Evolutionary conservation across 1,284 basidiomycete genomes (phyloP), one percentile per base, ranked within the genome.

Genomic region (Fomitiporia mediterranea): DNA sequence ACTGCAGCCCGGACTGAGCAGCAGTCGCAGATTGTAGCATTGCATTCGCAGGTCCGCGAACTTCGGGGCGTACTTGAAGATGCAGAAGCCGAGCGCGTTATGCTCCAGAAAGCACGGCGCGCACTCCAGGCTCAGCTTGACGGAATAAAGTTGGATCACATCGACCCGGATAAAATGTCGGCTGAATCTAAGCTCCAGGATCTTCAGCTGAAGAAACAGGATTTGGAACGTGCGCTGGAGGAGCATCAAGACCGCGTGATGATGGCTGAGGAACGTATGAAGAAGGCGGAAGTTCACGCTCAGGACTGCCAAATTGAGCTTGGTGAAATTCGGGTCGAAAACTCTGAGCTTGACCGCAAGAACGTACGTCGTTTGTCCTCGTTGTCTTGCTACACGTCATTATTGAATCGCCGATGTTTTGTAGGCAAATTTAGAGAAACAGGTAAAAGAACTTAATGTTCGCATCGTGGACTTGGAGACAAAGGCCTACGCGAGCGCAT

Each of bases 1-100:
- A 79, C 80, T 1, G 77, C 79, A 27, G 84, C 81, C 0, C 89
- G 92, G 64, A 73, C 83, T 0, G 89, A 92, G 61, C 86, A 91
- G 62, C 91, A 93, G 66, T 75, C 84, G 0, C 91, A 94, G 61
- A 92, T 93, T 56, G 84, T 91, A 13, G 77, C 83, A 2, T 75
- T 94, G 5, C 86, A 93, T 63, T 89, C 88, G 2, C 89, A 94
- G 77, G 86, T 91, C 51, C 82, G 89, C 44, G 90, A 94, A 64
- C 76, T 94, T 13, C 83, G 90, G 11, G 74, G 79, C 21, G 84
- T 90, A 11, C 72, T 94, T 57, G 90, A 94, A 64, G 89, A 94
- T 60, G 86, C 86, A 2, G 91, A 94, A 67, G 82, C 88, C 2
- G 91, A 93, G 63, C 78, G 89, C 2, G 76, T 83, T 4, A 75